Evolutionary conservation across 148 eudicot genomes (phyloP).

Genomic region (Chenopodium suecicum): DNA sequence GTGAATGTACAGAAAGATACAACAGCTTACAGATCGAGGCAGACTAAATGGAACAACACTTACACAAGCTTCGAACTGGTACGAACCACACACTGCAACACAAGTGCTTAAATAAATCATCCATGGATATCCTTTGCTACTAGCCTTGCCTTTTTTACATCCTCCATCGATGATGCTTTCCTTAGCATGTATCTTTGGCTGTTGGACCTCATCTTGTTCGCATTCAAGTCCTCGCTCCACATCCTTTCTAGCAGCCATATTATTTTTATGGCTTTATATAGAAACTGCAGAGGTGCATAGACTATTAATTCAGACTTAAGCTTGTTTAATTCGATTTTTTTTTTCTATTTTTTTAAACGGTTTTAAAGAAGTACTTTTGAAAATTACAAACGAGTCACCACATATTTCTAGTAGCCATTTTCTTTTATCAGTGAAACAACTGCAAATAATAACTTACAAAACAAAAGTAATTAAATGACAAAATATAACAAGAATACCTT

Average conservation of each 20-base stretch:
- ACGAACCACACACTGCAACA: slow-evolving; percentile 89
- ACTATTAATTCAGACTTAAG: background rate
- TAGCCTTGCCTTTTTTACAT: background rate
- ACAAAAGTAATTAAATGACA: no score
- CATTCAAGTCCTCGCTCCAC: slow-evolving; percentile 28
- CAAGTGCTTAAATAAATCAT: slow-evolving; percentile 79
- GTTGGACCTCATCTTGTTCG: slow-evolving; percentile 8
- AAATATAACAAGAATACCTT: no score
- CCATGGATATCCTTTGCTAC: slow-evolving; percentile 48
- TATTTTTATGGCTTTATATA: background rate
- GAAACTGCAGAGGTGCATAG: background rate
- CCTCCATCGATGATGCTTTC: background rate
- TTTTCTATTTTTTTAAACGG: no score
- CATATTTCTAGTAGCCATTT: no score
- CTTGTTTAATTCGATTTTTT: background rate
- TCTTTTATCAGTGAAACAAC: no score
- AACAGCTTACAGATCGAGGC: background rate
- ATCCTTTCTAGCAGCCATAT: slow-evolving; percentile 37
- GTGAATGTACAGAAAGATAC: background rate
- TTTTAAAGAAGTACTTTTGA: no score
- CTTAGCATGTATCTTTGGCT: slow-evolving; percentile 8
- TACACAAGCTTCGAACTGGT: slow-evolving; percentile 79
- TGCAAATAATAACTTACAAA: no score
- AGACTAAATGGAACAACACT: slow-evolving; percentile 18
- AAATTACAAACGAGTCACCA: no score